Conservation (phyloP, 495 filamentous ascomycete species). For the Cercophora samala region DNA sequence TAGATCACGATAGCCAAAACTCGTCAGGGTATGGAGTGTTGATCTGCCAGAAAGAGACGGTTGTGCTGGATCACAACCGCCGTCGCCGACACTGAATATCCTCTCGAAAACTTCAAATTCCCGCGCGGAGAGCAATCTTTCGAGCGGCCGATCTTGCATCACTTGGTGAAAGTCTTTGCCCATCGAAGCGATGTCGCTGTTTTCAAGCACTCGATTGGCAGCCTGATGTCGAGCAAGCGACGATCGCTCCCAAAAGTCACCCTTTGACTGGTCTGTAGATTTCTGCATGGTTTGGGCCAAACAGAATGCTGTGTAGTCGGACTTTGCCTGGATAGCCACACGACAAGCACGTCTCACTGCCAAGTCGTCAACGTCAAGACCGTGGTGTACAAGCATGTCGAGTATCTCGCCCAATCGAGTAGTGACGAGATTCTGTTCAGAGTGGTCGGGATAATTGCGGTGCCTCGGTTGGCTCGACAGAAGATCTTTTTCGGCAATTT, state of each 20-base stretch:
- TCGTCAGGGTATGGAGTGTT: conserved; percentile 10
- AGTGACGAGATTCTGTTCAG: conserved; percentile 2
- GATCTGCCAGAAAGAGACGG: not conserved
- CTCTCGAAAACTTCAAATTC: conserved; percentile 1
- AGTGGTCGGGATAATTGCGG: not conserved
- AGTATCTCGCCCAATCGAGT: conserved; percentile 27
- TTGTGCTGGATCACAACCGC: not conserved
- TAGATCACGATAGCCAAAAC: conserved; percentile 6
- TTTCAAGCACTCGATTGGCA: conserved; percentile 1
- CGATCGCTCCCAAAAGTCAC: not conserved
- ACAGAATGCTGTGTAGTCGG: not conserved
- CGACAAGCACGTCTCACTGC: not conserved
- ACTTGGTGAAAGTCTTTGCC: not conserved
- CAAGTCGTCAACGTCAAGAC: not conserved
- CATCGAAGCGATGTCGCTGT: not conserved
- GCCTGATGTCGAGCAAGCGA: not conserved
- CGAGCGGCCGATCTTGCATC: not conserved
- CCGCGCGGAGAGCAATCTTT: not conserved
- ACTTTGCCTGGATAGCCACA: not conserved
- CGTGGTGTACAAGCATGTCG: conserved; percentile 18
- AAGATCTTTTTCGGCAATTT: conserved; percentile 9
- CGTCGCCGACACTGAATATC: not conserved
- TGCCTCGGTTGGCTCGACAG: not conserved
- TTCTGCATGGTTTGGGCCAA: not conserved
- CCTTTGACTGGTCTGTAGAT: not conserved